These are phyloP conservation scores for Penicillium griseofulvum DNA, from an alignment of 2,329 filamentous ascomycete species.

Conservation along the genomic window DNA sequence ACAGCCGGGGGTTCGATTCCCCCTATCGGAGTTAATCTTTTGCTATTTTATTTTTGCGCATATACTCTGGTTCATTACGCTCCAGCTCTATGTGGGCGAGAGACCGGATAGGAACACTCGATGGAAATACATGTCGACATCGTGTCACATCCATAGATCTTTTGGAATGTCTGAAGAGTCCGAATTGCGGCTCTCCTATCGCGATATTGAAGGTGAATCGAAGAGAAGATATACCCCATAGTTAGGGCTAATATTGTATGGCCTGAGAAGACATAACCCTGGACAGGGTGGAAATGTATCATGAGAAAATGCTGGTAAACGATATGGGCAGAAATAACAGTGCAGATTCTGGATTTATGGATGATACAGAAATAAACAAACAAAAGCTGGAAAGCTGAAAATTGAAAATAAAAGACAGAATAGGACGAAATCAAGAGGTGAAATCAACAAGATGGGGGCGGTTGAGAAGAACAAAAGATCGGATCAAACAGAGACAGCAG, in stretches of 20 bases:
- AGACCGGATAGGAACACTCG: too few relatives aligned
- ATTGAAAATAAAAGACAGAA: constrained; percentile 5
- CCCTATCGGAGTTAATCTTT: constrained; percentile 23
- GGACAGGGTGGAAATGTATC: constrained; percentile 2
- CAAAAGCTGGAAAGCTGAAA: not conserved
- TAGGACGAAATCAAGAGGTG: not conserved
- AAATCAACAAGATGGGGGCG: not conserved
- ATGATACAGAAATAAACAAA: not conserved
- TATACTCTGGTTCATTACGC: too few relatives aligned
- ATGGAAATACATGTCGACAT: too few relatives aligned
- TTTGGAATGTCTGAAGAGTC: too few relatives aligned
- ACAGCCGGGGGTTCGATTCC: constrained; percentile 32
- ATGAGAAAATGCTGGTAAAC: constrained; percentile 4
- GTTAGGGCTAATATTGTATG: too few relatives aligned
- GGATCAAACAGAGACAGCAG: not conserved
- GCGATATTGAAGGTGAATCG: too few relatives aligned
- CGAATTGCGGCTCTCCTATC: too few relatives aligned
- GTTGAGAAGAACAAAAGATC: not conserved
- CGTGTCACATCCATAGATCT: too few relatives aligned
- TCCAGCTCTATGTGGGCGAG: too few relatives aligned
- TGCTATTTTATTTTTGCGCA: not conserved
- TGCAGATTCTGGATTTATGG: constrained; percentile 1
- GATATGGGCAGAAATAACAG: constrained; percentile 4
- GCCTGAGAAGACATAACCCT: too few relatives aligned
- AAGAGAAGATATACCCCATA: too few relatives aligned